Evolutionary conservation across 2,329 filamentous ascomycete species (phyloP).

Genomic region (Cryphonectria parasitica): DNA sequence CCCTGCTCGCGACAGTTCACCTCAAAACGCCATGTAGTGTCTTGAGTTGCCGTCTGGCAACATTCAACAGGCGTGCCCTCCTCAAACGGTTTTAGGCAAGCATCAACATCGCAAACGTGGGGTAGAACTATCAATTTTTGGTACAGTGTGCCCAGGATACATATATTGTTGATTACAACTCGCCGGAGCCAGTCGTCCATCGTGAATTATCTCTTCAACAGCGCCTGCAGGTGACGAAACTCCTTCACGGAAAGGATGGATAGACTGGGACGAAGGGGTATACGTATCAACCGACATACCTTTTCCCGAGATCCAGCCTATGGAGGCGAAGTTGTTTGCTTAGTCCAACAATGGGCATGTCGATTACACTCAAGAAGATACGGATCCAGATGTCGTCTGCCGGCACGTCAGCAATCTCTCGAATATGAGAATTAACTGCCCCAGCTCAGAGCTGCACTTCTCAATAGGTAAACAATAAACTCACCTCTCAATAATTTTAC

Average conservation of each 20-base stretch:
- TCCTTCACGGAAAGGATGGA: neutral
- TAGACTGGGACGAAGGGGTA: neutral
- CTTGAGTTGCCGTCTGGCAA: too few relatives aligned
- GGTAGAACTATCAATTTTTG: neutral
- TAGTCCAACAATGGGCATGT: neutral
- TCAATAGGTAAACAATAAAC: constrained; percentile 11
- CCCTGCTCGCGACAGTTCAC: too few relatives aligned
- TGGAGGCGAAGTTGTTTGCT: neutral
- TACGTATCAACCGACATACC: neutral
- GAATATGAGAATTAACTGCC: neutral
- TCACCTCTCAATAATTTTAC: neutral
- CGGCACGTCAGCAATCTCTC: neutral
- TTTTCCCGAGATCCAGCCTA: neutral
- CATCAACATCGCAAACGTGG: neutral
- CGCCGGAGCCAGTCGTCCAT: neutral
- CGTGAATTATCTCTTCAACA: neutral
- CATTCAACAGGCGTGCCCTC: neutral
- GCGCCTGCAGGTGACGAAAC: neutral
- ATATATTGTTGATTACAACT: too few relatives aligned
- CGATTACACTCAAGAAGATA: neutral
- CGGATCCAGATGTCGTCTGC: neutral
- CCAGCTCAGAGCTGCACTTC: neutral
- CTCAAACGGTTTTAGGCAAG: neutral
- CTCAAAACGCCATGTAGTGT: too few relatives aligned
- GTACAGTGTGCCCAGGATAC: neutral